Base-by-base conservation (phyloP, 176 grass and related monocot genomes). In the Olyra latifolia region DNA sequence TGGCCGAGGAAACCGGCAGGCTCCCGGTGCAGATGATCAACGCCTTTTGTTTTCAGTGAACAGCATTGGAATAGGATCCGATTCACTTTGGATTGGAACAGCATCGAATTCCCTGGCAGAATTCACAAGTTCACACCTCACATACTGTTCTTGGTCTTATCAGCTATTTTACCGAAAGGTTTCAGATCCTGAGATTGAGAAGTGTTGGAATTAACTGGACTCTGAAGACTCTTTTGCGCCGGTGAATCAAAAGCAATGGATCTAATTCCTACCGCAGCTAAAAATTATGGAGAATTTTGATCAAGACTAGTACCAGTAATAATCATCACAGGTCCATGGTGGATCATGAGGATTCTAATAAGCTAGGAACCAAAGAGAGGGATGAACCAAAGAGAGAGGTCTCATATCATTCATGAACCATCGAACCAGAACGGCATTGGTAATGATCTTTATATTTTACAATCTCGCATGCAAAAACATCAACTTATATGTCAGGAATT, bases 401-500 rank as follows among this genome's bases (percentile, higher is more conserved):
- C 2, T 42, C 24, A 39, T 44, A 48, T 40, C 19, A 61, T 47
- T 49, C 22, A 52, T 38, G 22, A 66, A 41, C 49, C 8, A 50
- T n/a, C n/a, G n/a, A n/a, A n/a, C 0, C 30, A 63, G 38, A 63
- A 80, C n/a, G 63, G 0, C 32, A 35, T 19, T 27, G 22, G 19
- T 47, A 50, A 12, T 15, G 29, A 60, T 80, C 45, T 78, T 61
- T 47, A 44, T 72, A 64, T 56, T 35, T 72, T 35, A 8, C 29
- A 72, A 66, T 25, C 11, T 46, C 32, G 25, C 62, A 47, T 20
- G 80, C 38, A 47, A 74, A 57, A 53, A 10, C n/a, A 80, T 58
- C 43, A 6, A 52, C 42, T 38, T 29, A 13, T 70, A 0, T 41
- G 82, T 58, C 82, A 85, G 87, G 66, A 50, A 76, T 77, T 72